Evolutionary conservation across 108 stramenopile genomes (phyloP).

Genomic region (Bacterosira constricta): DNA sequence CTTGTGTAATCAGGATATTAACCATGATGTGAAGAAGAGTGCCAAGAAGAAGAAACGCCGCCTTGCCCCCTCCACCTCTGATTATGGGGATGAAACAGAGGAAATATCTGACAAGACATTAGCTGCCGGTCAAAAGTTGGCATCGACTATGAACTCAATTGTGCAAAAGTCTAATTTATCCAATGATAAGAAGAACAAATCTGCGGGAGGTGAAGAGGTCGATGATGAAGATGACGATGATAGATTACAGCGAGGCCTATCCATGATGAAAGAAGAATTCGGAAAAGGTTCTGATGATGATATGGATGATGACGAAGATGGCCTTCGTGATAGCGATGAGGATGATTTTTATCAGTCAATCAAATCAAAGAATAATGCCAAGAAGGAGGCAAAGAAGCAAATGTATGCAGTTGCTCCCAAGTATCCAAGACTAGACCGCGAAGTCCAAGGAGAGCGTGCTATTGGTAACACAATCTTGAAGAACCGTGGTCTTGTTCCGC

Average conservation of each 20-base stretch:
- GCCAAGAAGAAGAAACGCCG: slow-evolving; percentile 14
- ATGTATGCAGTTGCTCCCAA: slow-evolving; percentile 84
- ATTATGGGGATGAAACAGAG: slow-evolving; percentile 67
- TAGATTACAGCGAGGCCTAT: slow-evolving; percentile 56
- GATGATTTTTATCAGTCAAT: slow-evolving; percentile 66
- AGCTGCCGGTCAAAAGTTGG: slow-evolving; percentile 52
- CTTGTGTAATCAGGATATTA: slow-evolving; percentile 68
- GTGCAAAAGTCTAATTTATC: slow-evolving; percentile 59
- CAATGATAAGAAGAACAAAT: slow-evolving; percentile 36
- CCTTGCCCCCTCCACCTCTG: slow-evolving; percentile 22
- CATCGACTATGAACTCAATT: slow-evolving; percentile 75
- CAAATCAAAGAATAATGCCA: slow-evolving; percentile 55
- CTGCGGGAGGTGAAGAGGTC: slow-evolving; percentile 38
- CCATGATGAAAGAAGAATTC: slow-evolving; percentile 86
- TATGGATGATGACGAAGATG: slow-evolving; percentile 42
- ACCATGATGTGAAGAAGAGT: slow-evolving; percentile 9
- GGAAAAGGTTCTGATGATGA: slow-evolving; percentile 54
- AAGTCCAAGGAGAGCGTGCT: slow-evolving; percentile 87
- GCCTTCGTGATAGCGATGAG: slow-evolving; percentile 58
- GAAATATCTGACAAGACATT: slow-evolving; percentile 48
- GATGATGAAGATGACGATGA: slow-evolving; percentile 68
- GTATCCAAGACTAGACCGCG: slow-evolving; percentile 70
- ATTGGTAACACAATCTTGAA: slow-evolving; percentile 84
- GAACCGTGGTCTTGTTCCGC: slow-evolving; percentile 96
- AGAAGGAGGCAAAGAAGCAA: slow-evolving; percentile 66